phyloP scores from a whole-genome alignment of 2,329 filamentous ascomycete species.

The Graphilbum fragrans region DNA sequence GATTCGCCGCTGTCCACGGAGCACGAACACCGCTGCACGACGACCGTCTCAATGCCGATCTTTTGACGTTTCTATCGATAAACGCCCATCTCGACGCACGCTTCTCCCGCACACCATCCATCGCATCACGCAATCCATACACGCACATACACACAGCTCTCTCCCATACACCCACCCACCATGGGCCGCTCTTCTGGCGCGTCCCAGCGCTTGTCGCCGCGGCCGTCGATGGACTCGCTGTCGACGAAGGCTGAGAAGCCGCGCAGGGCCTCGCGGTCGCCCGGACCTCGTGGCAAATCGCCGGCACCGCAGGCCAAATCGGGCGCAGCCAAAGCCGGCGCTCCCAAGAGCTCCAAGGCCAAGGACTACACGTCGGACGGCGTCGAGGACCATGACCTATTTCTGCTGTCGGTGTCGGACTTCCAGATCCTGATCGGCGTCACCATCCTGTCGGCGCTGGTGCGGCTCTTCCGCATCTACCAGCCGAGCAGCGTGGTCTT shows the following conservation, averaged over 20 bases:
- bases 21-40: no score
- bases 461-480: slow-evolving; percentile 91
- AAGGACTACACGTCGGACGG: slow-evolving; percentile 63
- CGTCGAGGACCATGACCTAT: slow-evolving; percentile 82
- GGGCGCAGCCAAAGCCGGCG: not conserved
- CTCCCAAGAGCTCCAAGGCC: no score
- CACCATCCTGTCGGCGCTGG: slow-evolving; percentile 62
- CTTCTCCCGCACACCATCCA: no score
- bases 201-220: slow-evolving; percentile 4
- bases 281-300: not conserved
- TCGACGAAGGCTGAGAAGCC: slow-evolving; percentile 15
- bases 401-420: slow-evolving; percentile 72
- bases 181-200: slow-evolving; percentile 9
- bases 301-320: slow-evolving; percentile 6
- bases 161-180: not conserved
- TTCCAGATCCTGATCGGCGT: slow-evolving; percentile 65
- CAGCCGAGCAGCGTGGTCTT: slow-evolving; percentile 95
- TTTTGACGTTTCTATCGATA: no score
- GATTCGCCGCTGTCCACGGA: no score
- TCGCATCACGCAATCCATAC: no score
- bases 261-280: slow-evolving; percentile 1
- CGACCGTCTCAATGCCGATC: no score
- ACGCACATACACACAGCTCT: not conserved
- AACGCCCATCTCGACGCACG: no score
- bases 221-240: slow-evolving; percentile 1